phyloP scores from a whole-genome alignment of 805 yeast genomes.

The Barnettozyma siamensis region DNA sequence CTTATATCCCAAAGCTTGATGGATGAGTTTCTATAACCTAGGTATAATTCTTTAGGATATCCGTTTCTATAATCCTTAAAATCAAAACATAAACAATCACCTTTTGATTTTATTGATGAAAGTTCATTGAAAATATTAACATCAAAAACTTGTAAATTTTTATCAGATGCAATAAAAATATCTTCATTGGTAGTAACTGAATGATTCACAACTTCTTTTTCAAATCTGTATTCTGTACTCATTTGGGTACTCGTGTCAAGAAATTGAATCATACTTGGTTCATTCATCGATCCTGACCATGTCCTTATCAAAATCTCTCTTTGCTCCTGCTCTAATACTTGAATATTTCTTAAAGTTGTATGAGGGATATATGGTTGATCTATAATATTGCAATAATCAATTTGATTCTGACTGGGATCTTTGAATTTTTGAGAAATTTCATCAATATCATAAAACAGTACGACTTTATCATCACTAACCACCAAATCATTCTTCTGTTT shows the following conservation, averaged over 20 bases:
- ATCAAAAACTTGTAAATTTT: not conserved
- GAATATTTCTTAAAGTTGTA: constrained; percentile 2
- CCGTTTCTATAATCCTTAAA: not conserved
- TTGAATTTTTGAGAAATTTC: not conserved
- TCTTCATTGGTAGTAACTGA: not conserved
- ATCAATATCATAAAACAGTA: not conserved
- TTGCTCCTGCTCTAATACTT: not conserved
- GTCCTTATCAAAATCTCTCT: constrained; percentile 9
- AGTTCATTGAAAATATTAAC: not conserved
- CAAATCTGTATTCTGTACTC: no score
- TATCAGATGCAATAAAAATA: constrained; percentile 1
- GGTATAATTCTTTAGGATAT: not conserved
- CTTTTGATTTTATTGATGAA: not conserved
- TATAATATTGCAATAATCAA: not conserved
- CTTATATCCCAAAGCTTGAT: constrained; percentile 18
- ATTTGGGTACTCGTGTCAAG: constrained; percentile 1
- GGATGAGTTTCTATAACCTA: constrained; percentile 19
- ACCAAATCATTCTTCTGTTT: not conserved
- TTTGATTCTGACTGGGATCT: not conserved
- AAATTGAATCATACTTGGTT: constrained; percentile 15
- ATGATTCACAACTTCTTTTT: constrained; percentile 7
- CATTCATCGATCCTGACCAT: constrained; percentile 21
- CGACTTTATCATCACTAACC: not conserved
- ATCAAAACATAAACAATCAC: constrained; percentile 19
- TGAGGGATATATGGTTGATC: not conserved